Evolutionary conservation across 2,329 filamentous ascomycete genomes (phyloP).

Genomic region (Colletotrichum gloeosporioides): DNA sequence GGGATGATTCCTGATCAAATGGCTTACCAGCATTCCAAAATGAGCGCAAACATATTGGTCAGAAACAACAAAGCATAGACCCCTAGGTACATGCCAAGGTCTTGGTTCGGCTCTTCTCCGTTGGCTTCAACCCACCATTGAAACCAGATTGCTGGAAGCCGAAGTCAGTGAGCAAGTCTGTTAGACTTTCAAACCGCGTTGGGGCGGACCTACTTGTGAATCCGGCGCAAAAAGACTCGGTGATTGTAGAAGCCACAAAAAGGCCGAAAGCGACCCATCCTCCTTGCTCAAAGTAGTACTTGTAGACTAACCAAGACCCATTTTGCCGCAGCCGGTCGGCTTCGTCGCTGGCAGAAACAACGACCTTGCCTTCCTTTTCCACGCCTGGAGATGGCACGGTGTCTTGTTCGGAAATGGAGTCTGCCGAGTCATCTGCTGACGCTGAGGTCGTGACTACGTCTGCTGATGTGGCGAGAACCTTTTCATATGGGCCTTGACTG

Average conservation of each 20-base stretch:
- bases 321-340: neutral
- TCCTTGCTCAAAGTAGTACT: neutral
- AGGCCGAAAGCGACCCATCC: neutral
- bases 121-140: slow-evolving; percentile 12
- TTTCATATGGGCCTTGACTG: neutral
- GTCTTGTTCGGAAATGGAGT: neutral
- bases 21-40: neutral
- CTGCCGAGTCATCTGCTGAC: neutral
- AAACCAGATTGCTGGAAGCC: neutral
- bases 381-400: neutral
- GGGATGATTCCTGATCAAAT: neutral
- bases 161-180: neutral
- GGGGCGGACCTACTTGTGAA: neutral
- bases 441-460: neutral
- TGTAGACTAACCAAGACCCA: neutral
- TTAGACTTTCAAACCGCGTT: neutral
- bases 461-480: neutral
- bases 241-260: neutral
- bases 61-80: neutral
- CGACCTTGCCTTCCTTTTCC: neutral
- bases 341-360: neutral
- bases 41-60: neutral
- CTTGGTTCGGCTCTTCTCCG: neutral
- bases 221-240: neutral
- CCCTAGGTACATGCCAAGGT: neutral